Evolutionary conservation across 2,329 filamentous ascomycete species (phyloP), one percentile per base, ranked within the genome.

Genomic region (Monosporascus cannonballus): DNA sequence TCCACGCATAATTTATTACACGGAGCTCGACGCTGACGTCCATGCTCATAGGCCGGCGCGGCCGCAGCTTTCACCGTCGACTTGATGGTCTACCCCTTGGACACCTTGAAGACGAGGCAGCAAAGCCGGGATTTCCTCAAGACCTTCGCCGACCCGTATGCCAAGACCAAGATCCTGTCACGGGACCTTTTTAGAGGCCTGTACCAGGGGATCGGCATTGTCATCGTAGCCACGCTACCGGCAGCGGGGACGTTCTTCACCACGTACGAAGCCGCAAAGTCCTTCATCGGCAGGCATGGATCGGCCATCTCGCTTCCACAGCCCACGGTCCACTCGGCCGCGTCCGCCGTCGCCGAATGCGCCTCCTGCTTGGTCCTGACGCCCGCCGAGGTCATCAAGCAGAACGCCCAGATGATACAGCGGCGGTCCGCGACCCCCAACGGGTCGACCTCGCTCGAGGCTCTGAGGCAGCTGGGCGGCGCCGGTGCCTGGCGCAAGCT

Each of bases 321-420:
- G 49, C 84, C 90, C 0, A 59, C 90, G 9, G 79, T 91, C 51
- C 87, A 96, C 66, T 80, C 87, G 6, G 70, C 80, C 3, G 86
- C 90, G 14, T 95, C 90, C 1, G 86, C 84, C 2, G 72, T 83
- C 17, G 92, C 87, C 1, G 92, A 96, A 70, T 80, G 91, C 60
- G 88, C 90, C 3, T 92, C 90, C 5, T 96, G 92, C 66, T 77
- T 90, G 20, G 89, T 96, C 55, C 80, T 96, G 37, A 93, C 91
- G 0, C 92, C 91, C 0, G 90, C 90, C 15, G 91, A 96, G 68
- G 89, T 96, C 7, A 82, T 96, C 57, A 96, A 96, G 73, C 91
- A 96, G 67, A 96, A 96, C 69, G 90, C 92, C 0, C 91, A 96
- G 69, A 91, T 96, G 80, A 76, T 94, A 36, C 61, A 75, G 22